Evolutionary conservation across 164 flowering plant genomes (phyloP).

Genomic region (Taxillus chinensis): DNA sequence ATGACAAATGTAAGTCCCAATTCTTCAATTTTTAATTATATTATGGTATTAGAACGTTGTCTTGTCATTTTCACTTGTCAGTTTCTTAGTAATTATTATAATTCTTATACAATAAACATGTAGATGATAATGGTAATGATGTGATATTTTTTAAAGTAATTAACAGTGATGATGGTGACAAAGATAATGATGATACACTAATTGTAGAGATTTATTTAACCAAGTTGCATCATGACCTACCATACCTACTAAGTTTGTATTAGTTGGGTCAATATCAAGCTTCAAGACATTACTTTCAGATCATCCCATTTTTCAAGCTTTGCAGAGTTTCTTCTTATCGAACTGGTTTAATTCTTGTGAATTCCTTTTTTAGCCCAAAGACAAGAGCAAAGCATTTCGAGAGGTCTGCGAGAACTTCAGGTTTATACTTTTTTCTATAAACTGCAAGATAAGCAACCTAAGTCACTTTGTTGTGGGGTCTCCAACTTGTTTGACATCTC

Average conservation of each 20-base stretch:
- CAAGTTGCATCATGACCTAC: too few relatives aligned
- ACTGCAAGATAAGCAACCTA: too few relatives aligned
- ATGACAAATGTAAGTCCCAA: constrained; percentile 59
- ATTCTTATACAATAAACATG: too few relatives aligned
- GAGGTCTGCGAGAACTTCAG: constrained; percentile 86
- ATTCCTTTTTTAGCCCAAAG: constrained; percentile 43
- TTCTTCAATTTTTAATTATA: constrained; percentile 2
- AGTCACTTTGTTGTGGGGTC: not conserved
- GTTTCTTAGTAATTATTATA: too few relatives aligned
- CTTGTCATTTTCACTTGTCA: not conserved
- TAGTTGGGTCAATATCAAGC: too few relatives aligned
- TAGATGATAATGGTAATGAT: too few relatives aligned
- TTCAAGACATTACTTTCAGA: not conserved
- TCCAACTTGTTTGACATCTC: constrained; percentile 8
- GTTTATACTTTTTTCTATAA: constrained; percentile 17
- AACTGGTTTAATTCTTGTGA: not conserved
- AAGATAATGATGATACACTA: too few relatives aligned
- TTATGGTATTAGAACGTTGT: not conserved
- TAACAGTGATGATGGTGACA: too few relatives aligned
- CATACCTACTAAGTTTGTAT: too few relatives aligned
- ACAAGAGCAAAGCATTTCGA: constrained; percentile 79
- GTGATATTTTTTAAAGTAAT: too few relatives aligned
- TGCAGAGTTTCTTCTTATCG: not conserved
- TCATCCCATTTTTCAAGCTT: not conserved
- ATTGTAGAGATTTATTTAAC: too few relatives aligned